Base-by-base conservation (phyloP, 2,329 filamentous ascomycete species). In the Microdochium bolleyi region DNA sequence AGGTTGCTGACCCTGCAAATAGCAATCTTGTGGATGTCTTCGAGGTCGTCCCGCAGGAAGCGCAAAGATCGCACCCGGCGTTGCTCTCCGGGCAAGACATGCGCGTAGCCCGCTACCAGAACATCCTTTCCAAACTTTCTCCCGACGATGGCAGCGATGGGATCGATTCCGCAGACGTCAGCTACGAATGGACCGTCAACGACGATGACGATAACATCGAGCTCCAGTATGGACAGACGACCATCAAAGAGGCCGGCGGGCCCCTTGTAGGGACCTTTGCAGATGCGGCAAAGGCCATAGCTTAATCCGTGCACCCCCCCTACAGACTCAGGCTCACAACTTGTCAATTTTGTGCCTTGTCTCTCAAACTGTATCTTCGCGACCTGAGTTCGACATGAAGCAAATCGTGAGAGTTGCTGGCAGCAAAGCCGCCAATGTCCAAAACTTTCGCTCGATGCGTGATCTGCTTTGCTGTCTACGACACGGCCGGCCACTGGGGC, bases 21-120 rank as follows among this genome's bases (percentile, higher is more conserved):
- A 86, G 83, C 61, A 84, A 85, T 61, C 80, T 86, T 69, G 82
- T 86, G 55, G 83, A 86, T 62, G 80, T 86, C 49, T 85, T 85
- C 67, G 82, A 85, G 57, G 83, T 84, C 61, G 76, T 78, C 34
- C 79, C 80, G 22, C 75, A 78, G 54, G 75, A 75, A 54, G 56
- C 63, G 16, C 62, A 66, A 48, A 62, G 62, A 48, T 54, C 61
- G 27, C 64, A 65, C n/a, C 60, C 62, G 2, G 52, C 58, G 27
- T 53, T 65, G 48, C 61, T 65, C 30, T 73, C 77, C 51, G 77
- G 75, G 49, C 80, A 83, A 62, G 79, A 82, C 56, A 73, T 76
- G 48, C 76, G 77, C 53, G 66, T 80, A 24, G 72, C 78, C 50
- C 79, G 78, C 52, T 86, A 85, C 63, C 80, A 84, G 59, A 77